These are phyloP conservation scores for Botrytis fragariae DNA, from an alignment of 2,329 filamentous ascomycete species.

Conservation along the genomic window DNA sequence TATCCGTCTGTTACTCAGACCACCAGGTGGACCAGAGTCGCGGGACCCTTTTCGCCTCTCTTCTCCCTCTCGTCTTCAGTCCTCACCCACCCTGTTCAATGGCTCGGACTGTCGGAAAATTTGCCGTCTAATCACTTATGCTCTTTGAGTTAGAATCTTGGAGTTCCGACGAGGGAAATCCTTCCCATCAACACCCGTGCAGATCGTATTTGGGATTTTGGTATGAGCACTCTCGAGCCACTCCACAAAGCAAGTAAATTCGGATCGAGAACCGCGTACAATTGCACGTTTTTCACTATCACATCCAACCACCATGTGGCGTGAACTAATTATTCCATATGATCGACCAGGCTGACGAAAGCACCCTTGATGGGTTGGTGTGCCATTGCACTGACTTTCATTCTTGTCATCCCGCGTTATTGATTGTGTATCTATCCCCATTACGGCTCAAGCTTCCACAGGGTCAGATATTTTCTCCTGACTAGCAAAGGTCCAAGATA, in stretches of 20 bases:
- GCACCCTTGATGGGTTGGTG: neutral
- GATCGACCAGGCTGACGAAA: neutral
- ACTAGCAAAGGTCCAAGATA: neutral
- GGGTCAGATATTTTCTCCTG: neutral
- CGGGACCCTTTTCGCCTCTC: neutral
- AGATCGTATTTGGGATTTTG: neutral
- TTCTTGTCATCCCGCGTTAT: neutral
- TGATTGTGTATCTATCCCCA: neutral
- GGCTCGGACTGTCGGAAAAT: neutral
- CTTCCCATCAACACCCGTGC: neutral
- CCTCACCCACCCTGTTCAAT: neutral
- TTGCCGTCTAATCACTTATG: neutral
- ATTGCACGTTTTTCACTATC: neutral
- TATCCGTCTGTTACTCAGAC: neutral
- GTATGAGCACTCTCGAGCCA: neutral
- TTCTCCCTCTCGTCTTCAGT: neutral
- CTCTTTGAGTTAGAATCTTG: neutral
- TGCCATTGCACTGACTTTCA: neutral
- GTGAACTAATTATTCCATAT: neutral
- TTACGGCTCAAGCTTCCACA: neutral
- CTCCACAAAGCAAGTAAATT: neutral
- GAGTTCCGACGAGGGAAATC: neutral
- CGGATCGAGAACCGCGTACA: neutral
- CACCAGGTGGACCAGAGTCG: neutral
- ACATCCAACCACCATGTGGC: constrained; percentile 3